Percentiles rank a stretch among this genome's conserved stretches.
Conservation (phyloP, 2,329 filamentous ascomycete species). For the Arthroderma sp. region DNA sequence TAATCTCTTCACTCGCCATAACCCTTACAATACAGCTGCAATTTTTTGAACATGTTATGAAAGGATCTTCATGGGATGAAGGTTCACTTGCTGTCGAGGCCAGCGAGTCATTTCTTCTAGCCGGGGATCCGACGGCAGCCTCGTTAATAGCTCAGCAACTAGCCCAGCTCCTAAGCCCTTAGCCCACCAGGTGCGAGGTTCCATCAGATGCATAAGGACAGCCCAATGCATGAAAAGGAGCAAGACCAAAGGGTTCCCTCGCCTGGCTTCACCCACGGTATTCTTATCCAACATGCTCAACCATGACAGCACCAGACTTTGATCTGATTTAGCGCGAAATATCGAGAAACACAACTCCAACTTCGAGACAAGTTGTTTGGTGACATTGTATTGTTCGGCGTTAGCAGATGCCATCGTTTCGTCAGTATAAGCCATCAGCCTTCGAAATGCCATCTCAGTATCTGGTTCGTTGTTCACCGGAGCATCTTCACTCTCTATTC, state of each 20-base stretch:
- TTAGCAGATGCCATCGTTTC: slow-evolving; percentile 19
- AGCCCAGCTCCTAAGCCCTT: slow-evolving; percentile 13
- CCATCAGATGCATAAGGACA: slow-evolving; percentile 15
- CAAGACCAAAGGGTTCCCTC: slow-evolving; percentile 13
- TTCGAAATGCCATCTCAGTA: slow-evolving; percentile 20
- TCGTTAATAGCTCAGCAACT: slow-evolving; percentile 11
- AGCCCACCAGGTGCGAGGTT: slow-evolving; percentile 16
- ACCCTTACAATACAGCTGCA: not conserved
- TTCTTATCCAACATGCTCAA: slow-evolving; percentile 14
- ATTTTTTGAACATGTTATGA: not conserved
- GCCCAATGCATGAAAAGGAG: slow-evolving; percentile 19
- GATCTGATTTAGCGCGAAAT: slow-evolving; percentile 18
- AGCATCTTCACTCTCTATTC: slow-evolving; percentile 34
- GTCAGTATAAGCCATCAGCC: slow-evolving; percentile 22
- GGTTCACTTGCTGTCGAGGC: slow-evolving; percentile 8
- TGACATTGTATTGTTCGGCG: slow-evolving; percentile 21
- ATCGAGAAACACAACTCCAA: slow-evolving; percentile 19
- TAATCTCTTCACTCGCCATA: not conserved
- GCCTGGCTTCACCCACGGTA: slow-evolving; percentile 13
- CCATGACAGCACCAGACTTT: slow-evolving; percentile 26
- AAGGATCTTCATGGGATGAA: not conserved
- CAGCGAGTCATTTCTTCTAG: slow-evolving; percentile 8
- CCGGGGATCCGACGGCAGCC: not conserved
- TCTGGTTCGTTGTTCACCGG: slow-evolving; percentile 18
- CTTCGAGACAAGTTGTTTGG: slow-evolving; percentile 20